phyloP scores from a whole-genome alignment of 2,329 filamentous ascomycete genomes.

The Claviceps sp. region DNA sequence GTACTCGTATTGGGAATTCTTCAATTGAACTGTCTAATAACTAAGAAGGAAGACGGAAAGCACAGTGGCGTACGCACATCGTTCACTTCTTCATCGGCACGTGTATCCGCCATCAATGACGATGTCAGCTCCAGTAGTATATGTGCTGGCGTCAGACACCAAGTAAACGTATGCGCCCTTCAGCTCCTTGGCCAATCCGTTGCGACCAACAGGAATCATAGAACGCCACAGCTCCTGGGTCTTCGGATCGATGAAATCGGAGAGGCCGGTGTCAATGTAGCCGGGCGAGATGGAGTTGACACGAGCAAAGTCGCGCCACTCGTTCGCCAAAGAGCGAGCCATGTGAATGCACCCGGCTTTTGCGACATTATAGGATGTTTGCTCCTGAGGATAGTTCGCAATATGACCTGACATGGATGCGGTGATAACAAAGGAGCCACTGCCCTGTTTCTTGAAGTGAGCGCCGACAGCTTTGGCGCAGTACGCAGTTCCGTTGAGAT shows the following conservation, averaged over 20 bases:
- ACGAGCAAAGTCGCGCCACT: constrained; percentile 56
- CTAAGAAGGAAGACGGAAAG: too few relatives aligned
- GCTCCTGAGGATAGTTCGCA: constrained; percentile 56
- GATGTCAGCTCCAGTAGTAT: constrained; percentile 59
- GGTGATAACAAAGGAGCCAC: constrained; percentile 54
- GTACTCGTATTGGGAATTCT: too few relatives aligned
- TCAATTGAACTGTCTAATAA: too few relatives aligned
- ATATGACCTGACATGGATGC: constrained; percentile 59
- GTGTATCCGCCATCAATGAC: constrained; percentile 60
- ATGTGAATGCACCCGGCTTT: constrained; percentile 42
- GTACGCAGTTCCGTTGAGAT: constrained; percentile 56
- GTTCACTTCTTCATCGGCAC: constrained; percentile 21
- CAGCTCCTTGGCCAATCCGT: constrained; percentile 55
- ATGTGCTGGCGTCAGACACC: constrained; percentile 59
- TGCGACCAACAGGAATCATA: constrained; percentile 62
- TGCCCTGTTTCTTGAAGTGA: constrained; percentile 50
- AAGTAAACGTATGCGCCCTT: constrained; percentile 72
- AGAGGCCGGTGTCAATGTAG: constrained; percentile 56
- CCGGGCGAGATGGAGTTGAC: constrained; percentile 55
- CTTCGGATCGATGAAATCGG: constrained; percentile 49
- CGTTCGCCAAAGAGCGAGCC: constrained; percentile 39
- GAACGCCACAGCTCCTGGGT: constrained; percentile 60
- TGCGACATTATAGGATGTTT: constrained; percentile 53
- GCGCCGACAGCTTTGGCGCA: constrained; percentile 50
- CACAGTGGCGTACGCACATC: too few relatives aligned